Percentiles rank a stretch among this genome's conserved stretches.
These are phyloP conservation scores for Calamus simplicifolius DNA, from an alignment of 176 grass and related monocot species.

Conservation along the genomic window DNA sequence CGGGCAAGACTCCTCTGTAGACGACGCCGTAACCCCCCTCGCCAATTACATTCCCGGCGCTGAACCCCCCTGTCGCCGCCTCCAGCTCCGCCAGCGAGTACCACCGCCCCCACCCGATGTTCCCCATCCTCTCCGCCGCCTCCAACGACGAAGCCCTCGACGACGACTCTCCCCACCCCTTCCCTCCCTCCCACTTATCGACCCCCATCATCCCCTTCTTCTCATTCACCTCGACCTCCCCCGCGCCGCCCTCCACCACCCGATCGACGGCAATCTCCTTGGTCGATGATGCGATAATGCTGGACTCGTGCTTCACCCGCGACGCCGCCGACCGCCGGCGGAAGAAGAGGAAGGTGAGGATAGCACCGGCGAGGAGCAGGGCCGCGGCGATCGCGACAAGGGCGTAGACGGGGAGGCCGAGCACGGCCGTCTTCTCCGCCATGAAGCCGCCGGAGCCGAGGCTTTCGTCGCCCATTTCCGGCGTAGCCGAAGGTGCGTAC, in stretches of 20 bases:
- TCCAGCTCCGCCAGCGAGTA: slow-evolving; percentile 79
- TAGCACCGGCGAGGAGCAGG: slow-evolving; percentile 7
- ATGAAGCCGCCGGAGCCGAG: not conserved
- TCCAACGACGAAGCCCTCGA: not conserved
- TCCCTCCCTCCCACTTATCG: slow-evolving; percentile 1
- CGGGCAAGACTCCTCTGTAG: slow-evolving; percentile 70
- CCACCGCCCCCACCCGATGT: slow-evolving; percentile 93
- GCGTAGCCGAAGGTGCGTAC: too few relatives aligned
- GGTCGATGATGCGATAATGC: slow-evolving; percentile 34
- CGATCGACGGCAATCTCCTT: slow-evolving; percentile 9
- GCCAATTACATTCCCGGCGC: slow-evolving; percentile 52
- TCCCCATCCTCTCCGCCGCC: slow-evolving; percentile 11
- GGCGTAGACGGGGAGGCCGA: not conserved
- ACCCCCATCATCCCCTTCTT: not conserved
- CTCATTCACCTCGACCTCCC: slow-evolving; percentile 17
- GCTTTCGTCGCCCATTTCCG: too few relatives aligned
- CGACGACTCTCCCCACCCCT: slow-evolving; percentile 14
- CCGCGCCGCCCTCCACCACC: slow-evolving; percentile 22
- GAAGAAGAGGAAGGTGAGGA: slow-evolving; percentile 35
- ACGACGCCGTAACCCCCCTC: slow-evolving; percentile 87
- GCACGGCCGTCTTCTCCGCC: not conserved
- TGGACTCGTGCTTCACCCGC: slow-evolving; percentile 45
- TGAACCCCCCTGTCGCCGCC: slow-evolving; percentile 55
- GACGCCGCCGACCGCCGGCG: slow-evolving; percentile 1
- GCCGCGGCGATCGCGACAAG: slow-evolving; percentile 24